These are phyloP conservation scores for Nemania serpens DNA, from an alignment of 2,329 filamentous ascomycete species.

Conservation along the genomic window DNA sequence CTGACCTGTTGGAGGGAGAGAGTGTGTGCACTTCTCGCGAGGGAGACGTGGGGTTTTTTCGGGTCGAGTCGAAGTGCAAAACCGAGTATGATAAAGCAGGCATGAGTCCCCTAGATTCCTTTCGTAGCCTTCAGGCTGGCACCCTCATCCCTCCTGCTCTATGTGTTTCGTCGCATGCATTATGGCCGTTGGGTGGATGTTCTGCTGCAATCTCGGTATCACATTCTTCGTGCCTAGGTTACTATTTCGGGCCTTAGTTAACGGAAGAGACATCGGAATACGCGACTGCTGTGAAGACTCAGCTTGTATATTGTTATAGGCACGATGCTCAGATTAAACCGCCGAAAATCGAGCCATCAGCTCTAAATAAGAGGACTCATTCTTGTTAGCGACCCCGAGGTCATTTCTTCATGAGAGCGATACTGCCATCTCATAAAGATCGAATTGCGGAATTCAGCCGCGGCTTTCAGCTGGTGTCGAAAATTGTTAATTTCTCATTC, in stretches of 20 bases:
- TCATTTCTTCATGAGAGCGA: not conserved
- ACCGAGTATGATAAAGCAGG: not conserved
- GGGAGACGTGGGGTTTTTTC: slow-evolving; percentile 9
- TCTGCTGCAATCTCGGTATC: not conserved
- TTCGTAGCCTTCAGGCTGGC: not conserved
- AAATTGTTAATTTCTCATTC: not conserved
- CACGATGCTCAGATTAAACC: not conserved
- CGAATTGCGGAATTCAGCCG: not conserved
- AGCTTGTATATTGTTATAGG: not conserved
- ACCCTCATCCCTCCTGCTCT: not conserved
- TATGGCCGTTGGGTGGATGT: not conserved
- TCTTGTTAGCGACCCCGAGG: not conserved
- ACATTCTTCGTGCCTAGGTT: not conserved
- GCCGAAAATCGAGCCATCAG: not conserved
- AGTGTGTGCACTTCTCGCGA: not conserved
- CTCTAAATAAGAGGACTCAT: not conserved
- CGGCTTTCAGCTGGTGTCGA: not conserved
- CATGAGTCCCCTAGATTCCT: not conserved
- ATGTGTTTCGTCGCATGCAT: not conserved
- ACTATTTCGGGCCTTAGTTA: not conserved
- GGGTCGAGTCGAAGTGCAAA: slow-evolving; percentile 17
- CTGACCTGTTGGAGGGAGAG: too few species aligned
- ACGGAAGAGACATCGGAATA: not conserved
- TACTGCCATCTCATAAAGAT: not conserved
- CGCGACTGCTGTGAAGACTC: not conserved